Conservation (phyloP, 495 filamentous ascomycete genomes). For the Friedmanniomyces endolithicus region DNA sequence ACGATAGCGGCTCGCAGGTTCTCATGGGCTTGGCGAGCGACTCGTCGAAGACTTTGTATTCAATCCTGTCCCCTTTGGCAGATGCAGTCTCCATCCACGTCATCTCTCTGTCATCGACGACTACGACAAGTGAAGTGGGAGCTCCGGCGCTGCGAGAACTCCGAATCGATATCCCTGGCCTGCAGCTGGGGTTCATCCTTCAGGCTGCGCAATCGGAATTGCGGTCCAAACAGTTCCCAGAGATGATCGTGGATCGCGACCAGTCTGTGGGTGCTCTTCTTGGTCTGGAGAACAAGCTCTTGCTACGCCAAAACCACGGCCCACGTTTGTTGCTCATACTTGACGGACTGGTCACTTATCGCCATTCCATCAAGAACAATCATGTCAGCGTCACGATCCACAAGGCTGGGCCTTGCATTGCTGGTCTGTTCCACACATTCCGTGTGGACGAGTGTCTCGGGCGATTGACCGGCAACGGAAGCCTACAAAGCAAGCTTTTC, state of each 20-base stretch:
- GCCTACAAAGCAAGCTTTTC: conserved; percentile 41
- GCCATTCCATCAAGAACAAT: not conserved
- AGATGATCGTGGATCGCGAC: conserved; percentile 40
- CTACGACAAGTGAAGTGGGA: not conserved
- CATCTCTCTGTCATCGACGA: conserved; percentile 13
- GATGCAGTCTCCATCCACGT: conserved; percentile 31
- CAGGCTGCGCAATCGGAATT: conserved; percentile 23
- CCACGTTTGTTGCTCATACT: conserved; percentile 1
- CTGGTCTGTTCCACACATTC: conserved; percentile 26
- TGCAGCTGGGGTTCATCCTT: conserved; percentile 40
- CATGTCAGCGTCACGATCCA: not conserved
- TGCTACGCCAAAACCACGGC: conserved; percentile 29
- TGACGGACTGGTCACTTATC: conserved; percentile 17
- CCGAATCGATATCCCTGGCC: conserved; percentile 36
- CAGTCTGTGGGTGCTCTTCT: conserved; percentile 42
- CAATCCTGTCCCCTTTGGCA: conserved; percentile 29
- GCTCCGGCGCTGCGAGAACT: conserved; percentile 11
- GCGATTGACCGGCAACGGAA: conserved; percentile 35
- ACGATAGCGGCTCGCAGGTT: not conserved
- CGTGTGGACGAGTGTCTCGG: conserved; percentile 36
- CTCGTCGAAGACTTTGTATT: conserved; percentile 25
- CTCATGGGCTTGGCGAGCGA: conserved; percentile 31
- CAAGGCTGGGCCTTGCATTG: conserved; percentile 8
- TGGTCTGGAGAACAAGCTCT: conserved; percentile 43
- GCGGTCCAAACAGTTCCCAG: conserved; percentile 41